Evolutionary conservation across 768 basidiomycete species (phyloP).

Genomic region (Suillus fuscotomentosus): DNA sequence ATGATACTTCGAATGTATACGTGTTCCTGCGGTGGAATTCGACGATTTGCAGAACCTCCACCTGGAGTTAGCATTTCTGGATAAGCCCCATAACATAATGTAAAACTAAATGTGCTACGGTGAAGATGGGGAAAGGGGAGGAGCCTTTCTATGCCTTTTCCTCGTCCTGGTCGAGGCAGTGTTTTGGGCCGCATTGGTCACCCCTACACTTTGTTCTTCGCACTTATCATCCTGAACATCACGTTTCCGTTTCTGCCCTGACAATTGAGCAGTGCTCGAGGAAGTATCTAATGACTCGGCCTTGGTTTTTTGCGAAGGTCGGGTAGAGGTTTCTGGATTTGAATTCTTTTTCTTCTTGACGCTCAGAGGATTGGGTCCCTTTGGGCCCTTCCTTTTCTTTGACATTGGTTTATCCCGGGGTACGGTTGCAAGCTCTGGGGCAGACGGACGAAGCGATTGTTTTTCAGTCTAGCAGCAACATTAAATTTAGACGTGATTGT

Average conservation of each 20-base stretch:
- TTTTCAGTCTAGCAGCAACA: slow-evolving; percentile 55
- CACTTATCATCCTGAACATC: not conserved
- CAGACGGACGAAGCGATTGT: slow-evolving; percentile 50
- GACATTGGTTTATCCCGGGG: slow-evolving; percentile 33
- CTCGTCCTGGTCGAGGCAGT: slow-evolving; percentile 12
- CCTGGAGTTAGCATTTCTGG: not conserved
- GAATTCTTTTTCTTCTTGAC: slow-evolving; percentile 88
- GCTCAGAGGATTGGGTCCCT: slow-evolving; percentile 90
- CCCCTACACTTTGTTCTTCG: not conserved
- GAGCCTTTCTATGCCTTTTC: slow-evolving; percentile 21
- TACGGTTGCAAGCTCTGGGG: slow-evolving; percentile 47
- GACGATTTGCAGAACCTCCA: not conserved
- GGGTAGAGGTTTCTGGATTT: slow-evolving; percentile 5
- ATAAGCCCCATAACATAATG: not conserved
- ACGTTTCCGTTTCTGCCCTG: slow-evolving; percentile 21
- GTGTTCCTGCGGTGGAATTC: not conserved
- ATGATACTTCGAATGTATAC: not conserved
- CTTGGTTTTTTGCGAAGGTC: not conserved
- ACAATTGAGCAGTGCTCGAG: not conserved
- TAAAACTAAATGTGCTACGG: not conserved
- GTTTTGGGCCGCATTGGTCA: not conserved
- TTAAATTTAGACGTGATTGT: not conserved
- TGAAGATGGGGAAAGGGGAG: not conserved
- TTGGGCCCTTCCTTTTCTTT: slow-evolving; percentile 68
- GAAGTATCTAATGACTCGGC: not conserved